These are phyloP conservation scores for Fomitopsis pulvina DNA, from an alignment of 768 basidiomycete species.

Conservation along the genomic window DNA sequence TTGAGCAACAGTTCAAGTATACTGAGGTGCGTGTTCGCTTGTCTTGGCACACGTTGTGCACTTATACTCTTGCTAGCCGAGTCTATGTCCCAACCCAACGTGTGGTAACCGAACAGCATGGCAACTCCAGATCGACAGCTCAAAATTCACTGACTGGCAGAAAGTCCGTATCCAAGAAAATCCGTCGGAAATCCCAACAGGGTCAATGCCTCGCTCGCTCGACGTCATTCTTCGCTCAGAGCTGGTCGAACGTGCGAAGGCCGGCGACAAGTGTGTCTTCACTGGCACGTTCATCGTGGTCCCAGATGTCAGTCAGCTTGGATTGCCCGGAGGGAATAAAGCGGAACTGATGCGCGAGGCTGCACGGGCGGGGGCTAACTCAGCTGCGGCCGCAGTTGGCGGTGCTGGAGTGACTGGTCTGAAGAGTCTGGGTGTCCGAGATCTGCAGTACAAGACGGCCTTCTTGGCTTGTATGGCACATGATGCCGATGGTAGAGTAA, in stretches of 20 bases:
- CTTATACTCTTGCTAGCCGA: conserved; percentile 48
- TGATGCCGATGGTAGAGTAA: conserved; percentile 80
- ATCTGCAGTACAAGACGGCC: conserved; percentile 97
- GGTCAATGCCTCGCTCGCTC: conserved; percentile 94
- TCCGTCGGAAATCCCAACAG: conserved; percentile 96
- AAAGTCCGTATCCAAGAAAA: conserved; percentile 99
- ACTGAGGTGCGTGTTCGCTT: conserved; percentile 65
- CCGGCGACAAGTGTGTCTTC: conserved; percentile 97
- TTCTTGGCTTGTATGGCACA: conserved; percentile 98
- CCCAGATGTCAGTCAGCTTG: conserved; percentile 94
- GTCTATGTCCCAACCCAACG: conserved; percentile 88
- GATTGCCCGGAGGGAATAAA: conserved; percentile 89
- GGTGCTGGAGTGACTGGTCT: conserved; percentile 87
- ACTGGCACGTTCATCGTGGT: conserved; percentile 98
- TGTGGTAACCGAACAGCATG: conserved; percentile 88
- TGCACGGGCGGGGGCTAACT: conserved; percentile 52
- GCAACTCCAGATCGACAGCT: conserved; percentile 93
- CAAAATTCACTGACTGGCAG: conserved; percentile 99
- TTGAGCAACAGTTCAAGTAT: conserved; percentile 99
- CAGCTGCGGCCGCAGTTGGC: conserved; percentile 57
- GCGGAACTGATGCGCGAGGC: conserved; percentile 88
- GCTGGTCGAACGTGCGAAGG: conserved; percentile 97
- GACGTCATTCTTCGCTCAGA: conserved; percentile 95
- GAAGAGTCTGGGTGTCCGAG: conserved; percentile 90
- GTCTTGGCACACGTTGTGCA: neutral